Conservation (phyloP, 768 basidiomycete genomes). For the Agaricus sinodeliciosus region DNA sequence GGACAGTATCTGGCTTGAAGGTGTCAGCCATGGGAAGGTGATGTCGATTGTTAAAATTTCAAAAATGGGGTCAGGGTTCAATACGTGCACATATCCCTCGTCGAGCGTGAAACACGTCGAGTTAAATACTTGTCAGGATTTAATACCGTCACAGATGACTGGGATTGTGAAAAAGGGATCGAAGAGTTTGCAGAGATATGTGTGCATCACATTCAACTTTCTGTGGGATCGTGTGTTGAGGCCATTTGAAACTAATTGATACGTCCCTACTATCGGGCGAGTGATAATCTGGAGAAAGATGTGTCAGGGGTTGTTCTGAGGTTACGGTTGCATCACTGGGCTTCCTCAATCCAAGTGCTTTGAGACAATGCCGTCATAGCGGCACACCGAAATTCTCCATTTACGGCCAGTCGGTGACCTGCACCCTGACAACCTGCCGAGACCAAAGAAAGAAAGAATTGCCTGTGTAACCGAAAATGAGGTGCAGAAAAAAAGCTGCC, state of each 20-base stretch:
- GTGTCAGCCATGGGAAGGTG: neutral
- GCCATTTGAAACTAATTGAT: neutral
- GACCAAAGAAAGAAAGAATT: too few species aligned
- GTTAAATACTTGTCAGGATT: neutral
- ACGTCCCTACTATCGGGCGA: neutral
- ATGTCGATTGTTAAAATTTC: conserved; percentile 1
- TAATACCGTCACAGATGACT: neutral
- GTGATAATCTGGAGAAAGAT: neutral
- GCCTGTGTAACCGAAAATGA: too few species aligned
- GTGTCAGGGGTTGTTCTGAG: neutral
- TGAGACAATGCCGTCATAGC: neutral
- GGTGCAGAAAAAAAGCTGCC: neutral
- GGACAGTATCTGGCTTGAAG: neutral
- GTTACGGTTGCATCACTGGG: neutral
- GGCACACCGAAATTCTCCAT: neutral
- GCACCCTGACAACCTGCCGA: neutral
- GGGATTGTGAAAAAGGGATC: neutral
- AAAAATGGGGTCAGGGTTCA: conserved; percentile 2
- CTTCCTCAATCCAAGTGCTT: neutral
- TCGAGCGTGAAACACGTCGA: neutral
- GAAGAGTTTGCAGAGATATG: neutral
- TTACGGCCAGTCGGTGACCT: neutral
- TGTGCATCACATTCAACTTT: conserved; percentile 3
- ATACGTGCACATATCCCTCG: conserved; percentile 3
- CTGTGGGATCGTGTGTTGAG: neutral